A percentile compares a stretch with the other conserved stretches of the same genome.
Evolutionary conservation across 768 basidiomycete genomes (phyloP).

Genomic region (Guyanaporus albipodus): DNA sequence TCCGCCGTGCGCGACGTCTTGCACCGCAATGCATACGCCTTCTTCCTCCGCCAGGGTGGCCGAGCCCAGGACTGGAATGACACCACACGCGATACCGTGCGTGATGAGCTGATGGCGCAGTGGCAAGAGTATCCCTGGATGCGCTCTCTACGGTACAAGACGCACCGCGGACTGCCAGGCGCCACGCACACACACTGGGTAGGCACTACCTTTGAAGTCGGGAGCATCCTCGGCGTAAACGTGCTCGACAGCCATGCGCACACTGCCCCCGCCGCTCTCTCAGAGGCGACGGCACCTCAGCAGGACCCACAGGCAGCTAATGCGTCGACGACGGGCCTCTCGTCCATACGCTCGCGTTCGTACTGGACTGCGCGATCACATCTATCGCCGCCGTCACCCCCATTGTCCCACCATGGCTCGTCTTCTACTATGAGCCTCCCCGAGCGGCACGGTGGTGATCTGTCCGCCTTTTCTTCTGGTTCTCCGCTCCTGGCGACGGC

Average conservation of each 20-base stretch:
- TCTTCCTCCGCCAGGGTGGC: slow-evolving; percentile 65
- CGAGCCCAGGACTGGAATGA: slow-evolving; percentile 64
- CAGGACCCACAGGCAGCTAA: slow-evolving; percentile 3
- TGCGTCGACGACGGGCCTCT: slow-evolving; percentile 19
- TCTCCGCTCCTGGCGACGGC: slow-evolving; percentile 18
- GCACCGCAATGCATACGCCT: slow-evolving; percentile 56
- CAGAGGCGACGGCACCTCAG: slow-evolving; percentile 2
- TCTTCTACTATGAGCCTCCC: slow-evolving; percentile 15
- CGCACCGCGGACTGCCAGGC: not conserved
- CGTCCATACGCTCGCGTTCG: slow-evolving; percentile 21
- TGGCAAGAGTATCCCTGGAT: slow-evolving; percentile 74
- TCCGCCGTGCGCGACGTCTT: slow-evolving; percentile 37
- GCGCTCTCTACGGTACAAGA: slow-evolving; percentile 34
- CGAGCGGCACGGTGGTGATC: slow-evolving; percentile 8
- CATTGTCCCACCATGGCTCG: slow-evolving; percentile 3
- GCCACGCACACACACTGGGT: slow-evolving; percentile 50
- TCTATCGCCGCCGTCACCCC: slow-evolving; percentile 11
- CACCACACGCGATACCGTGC: slow-evolving; percentile 43
- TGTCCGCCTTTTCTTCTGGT: slow-evolving; percentile 22
- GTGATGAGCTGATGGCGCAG: slow-evolving; percentile 53
- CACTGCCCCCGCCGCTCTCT: not conserved
- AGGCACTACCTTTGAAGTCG: slow-evolving; percentile 74
- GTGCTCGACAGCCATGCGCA: slow-evolving; percentile 37
- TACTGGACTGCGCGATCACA: slow-evolving; percentile 22
- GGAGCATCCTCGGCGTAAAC: slow-evolving; percentile 68